Percentiles rank a stretch among this genome's conserved stretches.
Conservation (phyloP, 495 filamentous ascomycete genomes). For the Xylaria grammica region DNA sequence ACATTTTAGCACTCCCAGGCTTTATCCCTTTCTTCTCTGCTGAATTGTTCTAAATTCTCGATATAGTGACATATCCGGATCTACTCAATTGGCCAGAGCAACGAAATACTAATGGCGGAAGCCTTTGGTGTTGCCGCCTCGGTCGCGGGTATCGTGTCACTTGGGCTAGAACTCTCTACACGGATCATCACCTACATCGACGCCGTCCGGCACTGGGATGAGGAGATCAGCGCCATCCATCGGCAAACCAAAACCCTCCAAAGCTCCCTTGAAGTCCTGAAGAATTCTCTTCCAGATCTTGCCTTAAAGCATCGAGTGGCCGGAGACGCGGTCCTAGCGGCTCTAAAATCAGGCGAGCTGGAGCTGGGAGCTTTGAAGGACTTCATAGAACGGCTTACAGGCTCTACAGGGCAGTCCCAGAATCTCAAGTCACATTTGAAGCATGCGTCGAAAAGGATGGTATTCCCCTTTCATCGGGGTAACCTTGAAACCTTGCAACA, state of each 20-base stretch:
- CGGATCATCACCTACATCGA: conserved; percentile 2
- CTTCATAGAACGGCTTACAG: neutral
- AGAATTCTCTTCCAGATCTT: neutral
- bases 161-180: conserved; percentile 2
- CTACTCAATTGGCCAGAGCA: no score
- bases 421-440: neutral
- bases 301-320: neutral
- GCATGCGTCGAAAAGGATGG: neutral
- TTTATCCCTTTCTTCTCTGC: no score
- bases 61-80: no score
- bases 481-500: neutral
- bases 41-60: no score
- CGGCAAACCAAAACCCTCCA: neutral
- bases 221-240: neutral
- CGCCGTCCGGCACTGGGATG: neutral
- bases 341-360: neutral
- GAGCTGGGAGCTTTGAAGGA: neutral
- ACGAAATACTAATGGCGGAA: conserved; percentile 10
- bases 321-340: neutral
- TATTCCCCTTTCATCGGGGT: neutral
- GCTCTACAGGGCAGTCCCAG: neutral
- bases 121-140: neutral
- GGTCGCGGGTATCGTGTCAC: conserved; percentile 5
- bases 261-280: neutral
- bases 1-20: no score